These are phyloP conservation scores for Alternaria postmessia DNA, from an alignment of 2,329 filamentous ascomycete genomes.

Conservation along the genomic window DNA sequence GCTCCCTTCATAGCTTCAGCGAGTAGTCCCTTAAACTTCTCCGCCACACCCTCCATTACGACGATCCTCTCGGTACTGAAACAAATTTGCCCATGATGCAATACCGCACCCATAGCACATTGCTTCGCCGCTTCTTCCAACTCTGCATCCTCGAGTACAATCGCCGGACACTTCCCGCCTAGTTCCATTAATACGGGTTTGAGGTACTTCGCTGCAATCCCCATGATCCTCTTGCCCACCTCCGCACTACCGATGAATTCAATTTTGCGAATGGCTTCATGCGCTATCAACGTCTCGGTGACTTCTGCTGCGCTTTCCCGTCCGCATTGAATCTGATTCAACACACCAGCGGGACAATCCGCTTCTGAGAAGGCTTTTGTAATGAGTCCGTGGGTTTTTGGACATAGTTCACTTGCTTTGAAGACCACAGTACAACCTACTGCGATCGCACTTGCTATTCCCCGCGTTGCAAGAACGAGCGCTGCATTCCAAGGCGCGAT, in stretches of 20 bases:
- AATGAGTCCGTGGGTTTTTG: constrained; percentile 30
- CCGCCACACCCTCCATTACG: constrained; percentile 62
- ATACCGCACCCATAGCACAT: constrained; percentile 32
- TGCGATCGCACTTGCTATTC: constrained; percentile 62
- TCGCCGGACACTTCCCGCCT: constrained; percentile 79
- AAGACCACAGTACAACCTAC: constrained; percentile 57
- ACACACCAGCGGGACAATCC: constrained; percentile 74
- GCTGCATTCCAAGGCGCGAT: constrained; percentile 58
- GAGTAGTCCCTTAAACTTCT: constrained; percentile 59
- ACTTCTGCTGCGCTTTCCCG: constrained; percentile 68
- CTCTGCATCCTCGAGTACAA: constrained; percentile 81
- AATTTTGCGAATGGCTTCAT: constrained; percentile 70
- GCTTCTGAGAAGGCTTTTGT: constrained; percentile 58
- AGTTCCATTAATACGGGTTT: constrained; percentile 83
- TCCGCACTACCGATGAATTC: constrained; percentile 80
- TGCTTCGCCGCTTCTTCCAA: constrained; percentile 28
- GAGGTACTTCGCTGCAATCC: constrained; percentile 72
- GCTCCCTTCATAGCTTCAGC: constrained; percentile 54
- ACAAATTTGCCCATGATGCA: constrained; percentile 73
- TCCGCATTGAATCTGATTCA: constrained; percentile 73
- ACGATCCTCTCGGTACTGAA: constrained; percentile 83
- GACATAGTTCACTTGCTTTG: constrained; percentile 41
- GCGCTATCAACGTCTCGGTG: constrained; percentile 73
- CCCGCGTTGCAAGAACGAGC: constrained; percentile 43
- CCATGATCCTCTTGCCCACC: constrained; percentile 73